A percentile compares a stretch with the other conserved stretches of the same genome.
phyloP scores from a whole-genome alignment of 176 grass and related monocot genomes.

The Rhynchospora tenuis region DNA sequence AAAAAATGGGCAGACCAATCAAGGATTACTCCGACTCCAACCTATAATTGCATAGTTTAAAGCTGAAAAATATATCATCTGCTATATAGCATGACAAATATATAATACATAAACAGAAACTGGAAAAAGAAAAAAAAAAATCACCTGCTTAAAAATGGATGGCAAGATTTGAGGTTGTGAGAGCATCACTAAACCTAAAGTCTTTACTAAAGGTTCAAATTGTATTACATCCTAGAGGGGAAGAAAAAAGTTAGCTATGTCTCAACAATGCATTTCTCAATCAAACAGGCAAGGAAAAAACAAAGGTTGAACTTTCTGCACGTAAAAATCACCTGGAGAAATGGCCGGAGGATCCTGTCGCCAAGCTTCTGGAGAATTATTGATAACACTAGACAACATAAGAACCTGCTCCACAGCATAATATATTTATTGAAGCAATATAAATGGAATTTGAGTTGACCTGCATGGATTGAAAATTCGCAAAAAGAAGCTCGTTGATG shows the following conservation, averaged over 20 bases:
- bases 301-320: neutral
- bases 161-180: conserved; percentile 64
- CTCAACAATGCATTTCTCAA: neutral
- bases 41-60: conserved; percentile 33
- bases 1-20: conserved; percentile 82
- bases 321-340: conserved; percentile 65
- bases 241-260: conserved; percentile 5
- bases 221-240: conserved; percentile 88
- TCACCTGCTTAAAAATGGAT: conserved; percentile 87
- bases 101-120: conserved; percentile 5
- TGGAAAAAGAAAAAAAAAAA: conserved; percentile 10
- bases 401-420: conserved; percentile 22
- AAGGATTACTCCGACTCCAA: conserved; percentile 76
- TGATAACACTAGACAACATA: conserved; percentile 16
- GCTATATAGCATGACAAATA: conserved; percentile 4
- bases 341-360: conserved; percentile 64
- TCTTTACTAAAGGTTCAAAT: conserved; percentile 79
- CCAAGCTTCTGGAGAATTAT: conserved; percentile 66
- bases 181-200: conserved; percentile 77
- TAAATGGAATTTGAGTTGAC: conserved; percentile 28
- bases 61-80: neutral
- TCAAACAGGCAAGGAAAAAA: neutral
- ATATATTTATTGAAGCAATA: neutral
- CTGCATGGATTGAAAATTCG: conserved; percentile 92
- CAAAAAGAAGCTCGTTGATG: conserved; percentile 88